Evolutionary conservation across 257 asterid genomes (phyloP), one percentile per base, ranked within the genome.

Genomic region (Ballota nigra): DNA sequence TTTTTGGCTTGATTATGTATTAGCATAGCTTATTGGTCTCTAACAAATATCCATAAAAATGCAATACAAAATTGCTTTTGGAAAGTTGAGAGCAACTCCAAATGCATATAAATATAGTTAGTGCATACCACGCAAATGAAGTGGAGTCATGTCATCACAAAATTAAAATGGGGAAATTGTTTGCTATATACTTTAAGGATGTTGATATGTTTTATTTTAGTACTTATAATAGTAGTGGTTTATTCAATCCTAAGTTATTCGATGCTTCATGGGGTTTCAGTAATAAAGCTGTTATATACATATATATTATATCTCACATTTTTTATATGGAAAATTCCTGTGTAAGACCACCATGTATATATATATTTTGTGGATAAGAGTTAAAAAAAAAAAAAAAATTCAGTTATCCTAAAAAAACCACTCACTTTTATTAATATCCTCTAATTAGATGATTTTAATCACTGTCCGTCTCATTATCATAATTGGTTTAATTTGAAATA

Each of bases 81-180:
- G 23, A 66, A 71, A 66, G 77, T 4, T 65, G 73, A 71, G 33
- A 77, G 81, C 73, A 67, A 62, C 75, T 9, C 20, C 4, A 23
- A 29, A 53, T 15, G 43, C n/a, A 59, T 26, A 61, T 68, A 60
- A 20, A 28, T 45, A 43, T 60, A 56, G 12, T 28, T 76, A 12
- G 19, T 57, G 64, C 34, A 23, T 57, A 28, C 20, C 67, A 19
- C 2, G 22, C 18, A 58, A 68, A 16, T 34, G 29, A 51, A 56
- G 71, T 72, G 78, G 78, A 77, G 1, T 60, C 74, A 66, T 59
- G 78, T 71, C 74, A 66, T 69, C n/a, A n/a, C n/a, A 26, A 49
- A 72, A 66, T 65, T 4, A 34, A 58, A 34, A 75, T 68, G 59
- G 65, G 29, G 70, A 68, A 66, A 47, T 41, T 49, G 23, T 11